Percentiles rank a stretch among this genome's conserved stretches.
Evolutionary conservation across 257 asterid genomes (phyloP).

Genomic region (Orobanche coerulescens): DNA sequence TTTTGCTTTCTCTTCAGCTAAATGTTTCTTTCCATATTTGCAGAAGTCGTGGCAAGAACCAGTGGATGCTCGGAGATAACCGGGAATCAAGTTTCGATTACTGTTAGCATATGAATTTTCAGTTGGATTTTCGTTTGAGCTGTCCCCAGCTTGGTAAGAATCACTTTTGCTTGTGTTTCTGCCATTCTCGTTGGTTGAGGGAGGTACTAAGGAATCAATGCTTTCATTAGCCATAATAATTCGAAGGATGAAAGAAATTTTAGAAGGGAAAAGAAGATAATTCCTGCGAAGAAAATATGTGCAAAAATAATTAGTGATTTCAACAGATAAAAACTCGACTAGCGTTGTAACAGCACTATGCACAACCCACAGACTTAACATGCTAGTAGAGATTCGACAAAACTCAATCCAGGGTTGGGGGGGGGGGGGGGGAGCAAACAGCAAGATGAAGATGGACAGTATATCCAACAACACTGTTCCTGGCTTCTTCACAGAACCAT

Average conservation of each 20-base stretch:
- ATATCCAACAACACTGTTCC: neutral
- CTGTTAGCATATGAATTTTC: conserved; percentile 30
- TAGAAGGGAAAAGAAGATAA: neutral
- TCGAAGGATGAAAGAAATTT: conserved; percentile 3
- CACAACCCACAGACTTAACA: no score
- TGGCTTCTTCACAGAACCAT: neutral
- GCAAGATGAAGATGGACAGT: neutral
- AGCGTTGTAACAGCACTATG: no score
- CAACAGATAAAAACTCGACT: neutral
- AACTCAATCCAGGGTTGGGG: neutral
- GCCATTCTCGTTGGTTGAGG: conserved; percentile 25
- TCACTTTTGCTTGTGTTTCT: conserved; percentile 6
- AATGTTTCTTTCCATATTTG: conserved; percentile 54
- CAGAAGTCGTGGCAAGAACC: conserved; percentile 91
- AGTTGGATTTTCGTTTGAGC: conserved; percentile 33
- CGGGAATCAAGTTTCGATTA: conserved; percentile 36
- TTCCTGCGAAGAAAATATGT: conserved; percentile 25
- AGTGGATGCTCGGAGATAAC: conserved; percentile 74
- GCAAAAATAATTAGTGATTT: neutral
- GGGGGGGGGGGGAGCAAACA: no score
- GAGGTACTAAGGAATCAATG: conserved; percentile 21
- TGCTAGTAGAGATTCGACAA: neutral
- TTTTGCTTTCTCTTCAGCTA: conserved; percentile 40
- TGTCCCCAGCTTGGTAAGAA: no score
- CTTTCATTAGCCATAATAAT: conserved; percentile 52